phyloP scores from a whole-genome alignment of 192 early-diverging fungal species.

The Mortierella hygrophila region DNA sequence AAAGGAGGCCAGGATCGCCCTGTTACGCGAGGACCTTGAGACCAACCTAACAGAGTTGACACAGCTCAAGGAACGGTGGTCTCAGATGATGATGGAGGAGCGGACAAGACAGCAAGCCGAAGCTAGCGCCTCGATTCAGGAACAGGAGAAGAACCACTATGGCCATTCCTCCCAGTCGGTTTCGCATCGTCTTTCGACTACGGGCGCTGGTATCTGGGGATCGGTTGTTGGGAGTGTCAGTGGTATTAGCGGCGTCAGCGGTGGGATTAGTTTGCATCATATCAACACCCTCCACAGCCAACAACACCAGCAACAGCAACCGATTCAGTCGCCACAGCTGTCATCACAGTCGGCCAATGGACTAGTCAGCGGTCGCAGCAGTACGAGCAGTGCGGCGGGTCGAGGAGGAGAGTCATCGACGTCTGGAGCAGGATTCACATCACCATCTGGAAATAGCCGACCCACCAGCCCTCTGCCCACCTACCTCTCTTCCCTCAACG shows the following conservation, averaged over 20 bases:
- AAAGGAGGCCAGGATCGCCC: constrained; percentile 53
- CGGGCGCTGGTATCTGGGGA: constrained; percentile 50
- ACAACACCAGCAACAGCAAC: constrained; percentile 9
- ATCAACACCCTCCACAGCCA: constrained; percentile 28
- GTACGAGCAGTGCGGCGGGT: constrained; percentile 21
- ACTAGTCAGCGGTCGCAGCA: constrained; percentile 26
- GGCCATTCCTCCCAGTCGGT: constrained; percentile 34
- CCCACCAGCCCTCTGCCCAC: constrained; percentile 46
- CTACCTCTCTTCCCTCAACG: constrained; percentile 34
- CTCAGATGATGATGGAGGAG: constrained; percentile 55
- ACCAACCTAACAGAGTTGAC: constrained; percentile 37
- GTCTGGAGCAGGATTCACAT: not conserved
- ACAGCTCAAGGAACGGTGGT: constrained; percentile 55
- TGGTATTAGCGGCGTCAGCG: constrained; percentile 49
- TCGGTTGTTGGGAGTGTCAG: constrained; percentile 50
- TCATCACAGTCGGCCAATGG: constrained; percentile 14
- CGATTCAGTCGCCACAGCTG: not conserved
- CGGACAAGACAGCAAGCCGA: constrained; percentile 44
- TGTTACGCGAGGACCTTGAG: constrained; percentile 45
- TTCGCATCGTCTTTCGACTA: constrained; percentile 47
- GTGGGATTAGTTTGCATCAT: constrained; percentile 45
- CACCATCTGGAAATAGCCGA: constrained; percentile 14
- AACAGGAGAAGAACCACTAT: constrained; percentile 32
- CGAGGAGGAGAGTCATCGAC: not conserved
- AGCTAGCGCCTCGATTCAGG: constrained; percentile 44